These are phyloP conservation scores for Penicillium sclerotigenum DNA, from an alignment of 2,329 filamentous ascomycete genomes.

Conservation along the genomic window DNA sequence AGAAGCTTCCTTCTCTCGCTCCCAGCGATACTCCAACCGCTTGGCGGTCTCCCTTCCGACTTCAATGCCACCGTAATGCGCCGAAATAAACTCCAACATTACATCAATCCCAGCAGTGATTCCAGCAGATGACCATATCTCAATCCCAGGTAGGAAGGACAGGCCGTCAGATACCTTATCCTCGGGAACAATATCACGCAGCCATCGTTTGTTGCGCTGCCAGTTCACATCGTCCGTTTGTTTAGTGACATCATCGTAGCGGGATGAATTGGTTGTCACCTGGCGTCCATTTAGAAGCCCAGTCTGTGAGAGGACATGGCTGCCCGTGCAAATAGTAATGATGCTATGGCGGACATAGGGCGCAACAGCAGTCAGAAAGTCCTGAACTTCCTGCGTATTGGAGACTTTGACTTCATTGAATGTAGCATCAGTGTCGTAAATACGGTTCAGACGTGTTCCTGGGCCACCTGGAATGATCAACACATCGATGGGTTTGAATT, in stretches of 20 bases:
- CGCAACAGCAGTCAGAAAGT: conserved; percentile 1
- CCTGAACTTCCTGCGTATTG: conserved; percentile 5
- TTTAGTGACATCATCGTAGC: background rate
- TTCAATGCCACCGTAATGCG: conserved; percentile 4
- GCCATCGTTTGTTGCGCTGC: conserved; percentile 4
- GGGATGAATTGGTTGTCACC: conserved; percentile 3
- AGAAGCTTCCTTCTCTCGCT: conserved; percentile 5
- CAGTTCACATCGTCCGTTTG: background rate
- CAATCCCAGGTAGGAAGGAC: background rate
- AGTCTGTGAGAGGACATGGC: conserved; percentile 6
- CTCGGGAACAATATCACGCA: background rate
- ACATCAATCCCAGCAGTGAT: conserved; percentile 9
- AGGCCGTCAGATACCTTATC: background rate
- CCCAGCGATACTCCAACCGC: conserved; percentile 9
- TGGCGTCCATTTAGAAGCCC: background rate
- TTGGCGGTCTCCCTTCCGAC: conserved; percentile 3
- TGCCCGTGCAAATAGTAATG: conserved; percentile 7
- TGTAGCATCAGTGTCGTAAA: background rate
- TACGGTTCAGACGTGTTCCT: conserved; percentile 1
- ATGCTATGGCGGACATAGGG: conserved; percentile 7
- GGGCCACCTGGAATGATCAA: conserved; percentile 6
- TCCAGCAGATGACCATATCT: conserved; percentile 9
- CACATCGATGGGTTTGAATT: conserved; percentile 5
- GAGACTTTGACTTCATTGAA: background rate
- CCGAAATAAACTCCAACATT: conserved; percentile 8